Conservation (phyloP, 495 filamentous ascomycete genomes). For the Parathielavia appendiculata region DNA sequence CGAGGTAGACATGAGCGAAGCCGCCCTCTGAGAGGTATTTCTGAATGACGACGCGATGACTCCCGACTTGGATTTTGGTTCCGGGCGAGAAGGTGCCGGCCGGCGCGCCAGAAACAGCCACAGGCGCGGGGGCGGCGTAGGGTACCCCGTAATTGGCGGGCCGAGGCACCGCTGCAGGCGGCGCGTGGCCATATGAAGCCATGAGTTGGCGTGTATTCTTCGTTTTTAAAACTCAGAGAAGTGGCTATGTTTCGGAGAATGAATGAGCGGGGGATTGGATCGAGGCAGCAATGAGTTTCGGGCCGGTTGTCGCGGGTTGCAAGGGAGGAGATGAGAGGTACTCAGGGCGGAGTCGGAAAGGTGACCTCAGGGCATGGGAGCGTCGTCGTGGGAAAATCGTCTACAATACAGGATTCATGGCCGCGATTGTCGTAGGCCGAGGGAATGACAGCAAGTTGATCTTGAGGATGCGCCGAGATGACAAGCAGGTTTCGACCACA, state of each 20-base stretch:
- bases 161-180: constrained; percentile 36
- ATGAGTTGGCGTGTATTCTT: constrained; percentile 22
- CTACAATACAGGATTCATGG: constrained; percentile 21
- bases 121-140: constrained; percentile 30
- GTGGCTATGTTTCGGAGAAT: background rate
- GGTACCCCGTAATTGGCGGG: constrained; percentile 34
- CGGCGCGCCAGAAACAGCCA: constrained; percentile 54
- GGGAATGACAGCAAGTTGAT: background rate
- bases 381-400: constrained; percentile 7
- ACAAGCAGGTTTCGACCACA: background rate
- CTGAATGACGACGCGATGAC: constrained; percentile 90
- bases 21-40: constrained; percentile 98
- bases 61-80: constrained; percentile 92
- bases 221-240: background rate
- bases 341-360: constrained; percentile 7
- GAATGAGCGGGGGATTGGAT: constrained; percentile 1
- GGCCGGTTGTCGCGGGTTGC: constrained; percentile 2
- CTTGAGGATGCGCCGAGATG: background rate
- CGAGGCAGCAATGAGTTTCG: background rate
- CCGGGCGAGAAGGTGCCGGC: constrained; percentile 87
- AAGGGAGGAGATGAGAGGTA: background rate
- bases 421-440: constrained; percentile 8
- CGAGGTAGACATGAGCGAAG: constrained; percentile 97
- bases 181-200: constrained; percentile 44
- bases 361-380: constrained; percentile 16